These are phyloP conservation scores for Fusarium mangiferae DNA, from an alignment of 2,329 filamentous ascomycete genomes.

Conservation along the genomic window DNA sequence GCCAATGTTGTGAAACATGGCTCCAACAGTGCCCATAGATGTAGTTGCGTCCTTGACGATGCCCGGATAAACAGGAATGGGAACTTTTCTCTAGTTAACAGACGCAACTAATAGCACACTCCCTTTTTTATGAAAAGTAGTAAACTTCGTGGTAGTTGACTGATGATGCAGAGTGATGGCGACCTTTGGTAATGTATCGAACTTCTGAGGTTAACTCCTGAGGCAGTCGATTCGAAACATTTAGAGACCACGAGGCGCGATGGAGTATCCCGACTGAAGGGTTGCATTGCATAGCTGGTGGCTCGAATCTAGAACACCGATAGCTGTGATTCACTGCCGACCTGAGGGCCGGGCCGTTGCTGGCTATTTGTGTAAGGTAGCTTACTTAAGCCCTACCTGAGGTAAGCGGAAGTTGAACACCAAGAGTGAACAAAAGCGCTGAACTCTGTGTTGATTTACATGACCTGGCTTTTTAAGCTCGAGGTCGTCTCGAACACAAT, in stretches of 20 bases:
- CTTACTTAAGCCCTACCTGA: slow-evolving; percentile 22
- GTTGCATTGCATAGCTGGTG: slow-evolving; percentile 29
- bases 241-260: slow-evolving; percentile 26
- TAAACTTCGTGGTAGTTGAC: not conserved
- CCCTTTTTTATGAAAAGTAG: not conserved
- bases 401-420: slow-evolving; percentile 18
- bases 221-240: slow-evolving; percentile 13
- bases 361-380: slow-evolving; percentile 14
- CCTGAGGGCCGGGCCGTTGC: slow-evolving; percentile 35
- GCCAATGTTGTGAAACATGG: slow-evolving; percentile 28
- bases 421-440: not conserved
- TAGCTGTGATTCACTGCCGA: slow-evolving; percentile 30
- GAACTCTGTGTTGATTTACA: not conserved
- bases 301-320: slow-evolving; percentile 31
- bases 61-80: not conserved
- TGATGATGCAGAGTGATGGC: not conserved
- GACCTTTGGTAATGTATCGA: slow-evolving; percentile 1
- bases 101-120: not conserved
- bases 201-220: not conserved
- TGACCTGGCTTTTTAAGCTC: slow-evolving; percentile 3
- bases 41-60: not conserved
- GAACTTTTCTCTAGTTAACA: not conserved
- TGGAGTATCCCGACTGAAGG: slow-evolving; percentile 32
- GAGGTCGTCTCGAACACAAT: slow-evolving; percentile 6
- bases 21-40: not conserved